These are phyloP conservation scores for Nakazawaea molendinolei DNA, from an alignment of 805 yeast genomes.

Conservation along the genomic window DNA sequence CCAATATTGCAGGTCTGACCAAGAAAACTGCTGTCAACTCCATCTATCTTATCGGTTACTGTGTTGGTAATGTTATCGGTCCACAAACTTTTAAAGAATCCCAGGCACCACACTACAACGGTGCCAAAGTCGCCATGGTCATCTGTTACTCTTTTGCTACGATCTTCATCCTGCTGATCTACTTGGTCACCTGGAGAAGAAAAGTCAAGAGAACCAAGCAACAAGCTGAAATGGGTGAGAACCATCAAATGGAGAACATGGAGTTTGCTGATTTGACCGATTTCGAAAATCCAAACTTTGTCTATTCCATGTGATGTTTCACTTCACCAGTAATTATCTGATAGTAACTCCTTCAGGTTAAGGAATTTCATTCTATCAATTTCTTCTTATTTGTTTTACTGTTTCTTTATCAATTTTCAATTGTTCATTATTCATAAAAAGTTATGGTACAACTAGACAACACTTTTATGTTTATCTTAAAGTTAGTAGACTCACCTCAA, in stretches of 20 bases:
- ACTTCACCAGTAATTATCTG: too few relatives aligned
- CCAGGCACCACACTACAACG: constrained; percentile 51
- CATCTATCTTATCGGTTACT: constrained; percentile 50
- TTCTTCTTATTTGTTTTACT: too few relatives aligned
- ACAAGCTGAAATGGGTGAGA: constrained; percentile 20
- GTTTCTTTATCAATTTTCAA: too few relatives aligned
- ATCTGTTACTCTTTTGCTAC: constrained; percentile 39
- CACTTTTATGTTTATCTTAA: background rate
- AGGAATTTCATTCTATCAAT: too few relatives aligned
- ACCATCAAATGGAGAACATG: constrained; percentile 23
- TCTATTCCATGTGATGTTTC: constrained; percentile 19
- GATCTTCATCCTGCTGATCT: constrained; percentile 25
- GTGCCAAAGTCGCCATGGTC: constrained; percentile 48
- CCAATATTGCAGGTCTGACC: constrained; percentile 58
- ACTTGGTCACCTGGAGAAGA: constrained; percentile 25
- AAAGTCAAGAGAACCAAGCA: constrained; percentile 35
- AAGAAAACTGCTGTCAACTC: constrained; percentile 52
- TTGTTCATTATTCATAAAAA: too few relatives aligned
- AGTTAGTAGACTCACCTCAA: constrained; percentile 32
- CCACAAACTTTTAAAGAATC: constrained; percentile 57
- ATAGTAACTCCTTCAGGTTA: too few relatives aligned
- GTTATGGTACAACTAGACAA: too few relatives aligned
- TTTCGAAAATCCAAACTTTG: constrained; percentile 29
- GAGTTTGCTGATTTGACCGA: constrained; percentile 44
- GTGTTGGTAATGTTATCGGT: constrained; percentile 61